A percentile compares a stretch with the other conserved stretches of the same genome.
Conservation (phyloP, 169 alveolate species). For the Cryptosporidium sp. region DNA sequence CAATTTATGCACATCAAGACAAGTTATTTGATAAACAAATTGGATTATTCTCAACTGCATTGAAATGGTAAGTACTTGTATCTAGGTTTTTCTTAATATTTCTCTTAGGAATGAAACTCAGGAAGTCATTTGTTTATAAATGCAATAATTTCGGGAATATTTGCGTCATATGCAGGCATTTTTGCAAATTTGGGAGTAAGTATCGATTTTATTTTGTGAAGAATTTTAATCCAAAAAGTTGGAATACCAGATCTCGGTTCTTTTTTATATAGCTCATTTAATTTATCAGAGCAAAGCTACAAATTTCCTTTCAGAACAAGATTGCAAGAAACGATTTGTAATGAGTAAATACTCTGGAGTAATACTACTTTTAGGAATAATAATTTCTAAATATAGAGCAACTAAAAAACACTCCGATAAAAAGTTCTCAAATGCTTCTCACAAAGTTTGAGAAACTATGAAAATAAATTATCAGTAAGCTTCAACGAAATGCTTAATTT, state of each 20-base stretch:
- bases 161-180: neutral
- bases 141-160: conserved; percentile 9
- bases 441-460: neutral
- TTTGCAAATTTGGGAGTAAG: conserved; percentile 2
- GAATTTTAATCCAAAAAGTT: neutral
- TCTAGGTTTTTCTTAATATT: neutral
- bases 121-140: neutral
- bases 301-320: neutral
- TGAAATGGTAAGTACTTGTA: conserved; percentile 81
- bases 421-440: neutral
- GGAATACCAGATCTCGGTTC: neutral
- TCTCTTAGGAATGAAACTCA: neutral
- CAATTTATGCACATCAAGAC: conserved; percentile 95
- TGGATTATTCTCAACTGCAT: conserved; percentile 92
- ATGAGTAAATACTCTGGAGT: neutral
- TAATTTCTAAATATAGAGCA: conserved; percentile 6
- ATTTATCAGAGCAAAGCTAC: neutral
- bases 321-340: conserved; percentile 9
- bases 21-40: conserved; percentile 86
- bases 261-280: neutral
- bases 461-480: neutral
- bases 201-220: neutral
- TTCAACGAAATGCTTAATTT: neutral
- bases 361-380: neutral
- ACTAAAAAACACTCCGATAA: neutral